Conservation (phyloP, 2,329 filamentous ascomycete genomes). For the Sporothrix euskadiensis region DNA sequence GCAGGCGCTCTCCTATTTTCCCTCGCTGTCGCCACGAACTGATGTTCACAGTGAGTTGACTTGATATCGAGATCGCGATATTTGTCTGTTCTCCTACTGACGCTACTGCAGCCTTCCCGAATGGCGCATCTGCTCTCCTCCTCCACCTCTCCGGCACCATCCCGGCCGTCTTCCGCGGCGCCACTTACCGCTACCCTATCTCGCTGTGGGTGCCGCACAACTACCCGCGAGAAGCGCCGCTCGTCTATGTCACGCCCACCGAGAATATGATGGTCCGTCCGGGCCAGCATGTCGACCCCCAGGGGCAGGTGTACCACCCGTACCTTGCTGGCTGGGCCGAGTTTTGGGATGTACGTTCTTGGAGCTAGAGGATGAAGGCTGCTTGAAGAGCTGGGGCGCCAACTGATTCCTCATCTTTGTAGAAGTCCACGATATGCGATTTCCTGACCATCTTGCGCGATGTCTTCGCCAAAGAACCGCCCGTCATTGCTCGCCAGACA, state of each 20-base stretch:
- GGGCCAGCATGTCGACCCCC: conserved; percentile 91
- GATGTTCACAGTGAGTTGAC: conserved; percentile 82
- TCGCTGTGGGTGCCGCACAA: conserved; percentile 90
- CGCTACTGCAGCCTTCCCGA: conserved; percentile 70
- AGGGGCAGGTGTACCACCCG: conserved; percentile 92
- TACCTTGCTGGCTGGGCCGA: conserved; percentile 88
- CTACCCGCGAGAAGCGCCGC: conserved; percentile 82
- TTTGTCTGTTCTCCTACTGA: neutral
- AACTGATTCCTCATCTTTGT: neutral
- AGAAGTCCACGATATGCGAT: conserved; percentile 82
- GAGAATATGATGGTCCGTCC: conserved; percentile 86
- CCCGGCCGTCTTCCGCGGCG: conserved; percentile 87
- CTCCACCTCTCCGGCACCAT: conserved; percentile 84
- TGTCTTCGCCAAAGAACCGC: conserved; percentile 91
- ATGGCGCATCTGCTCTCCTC: conserved; percentile 81
- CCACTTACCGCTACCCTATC: conserved; percentile 86
- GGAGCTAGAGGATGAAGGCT: too few relatives aligned
- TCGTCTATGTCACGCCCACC: conserved; percentile 85
- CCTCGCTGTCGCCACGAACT: conserved; percentile 79
- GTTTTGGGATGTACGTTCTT: conserved; percentile 78
- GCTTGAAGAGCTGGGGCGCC: neutral
- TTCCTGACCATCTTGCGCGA: conserved; percentile 80
- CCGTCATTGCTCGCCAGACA: conserved; percentile 73
- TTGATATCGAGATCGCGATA: neutral
- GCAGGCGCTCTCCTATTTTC: conserved; percentile 74